Evolutionary conservation across 805 yeast genomes (phyloP).

Genomic region (Tetrapisispora taiwanensis): DNA sequence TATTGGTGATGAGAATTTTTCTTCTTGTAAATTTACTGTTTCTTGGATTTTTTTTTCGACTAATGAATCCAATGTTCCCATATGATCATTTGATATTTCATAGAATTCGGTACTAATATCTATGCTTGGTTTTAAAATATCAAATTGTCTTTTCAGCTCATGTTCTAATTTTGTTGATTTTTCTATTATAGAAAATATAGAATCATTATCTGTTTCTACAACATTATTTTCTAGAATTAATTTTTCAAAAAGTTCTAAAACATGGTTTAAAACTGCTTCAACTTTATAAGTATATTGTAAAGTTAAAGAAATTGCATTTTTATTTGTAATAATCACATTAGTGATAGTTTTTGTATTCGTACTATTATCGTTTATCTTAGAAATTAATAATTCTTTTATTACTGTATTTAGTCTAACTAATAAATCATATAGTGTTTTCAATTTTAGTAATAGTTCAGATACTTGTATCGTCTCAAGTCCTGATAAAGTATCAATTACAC

Average conservation of each 20-base stretch:
- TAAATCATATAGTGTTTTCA: background rate
- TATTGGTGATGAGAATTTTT: constrained; percentile 32
- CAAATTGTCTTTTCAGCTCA: constrained; percentile 22
- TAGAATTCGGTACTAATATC: constrained; percentile 36
- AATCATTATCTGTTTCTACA: constrained; percentile 7
- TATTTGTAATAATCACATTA: background rate
- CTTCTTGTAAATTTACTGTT: constrained; percentile 32
- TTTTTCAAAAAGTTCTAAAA: constrained; percentile 30
- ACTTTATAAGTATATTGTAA: background rate
- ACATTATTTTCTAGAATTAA: constrained; percentile 12
- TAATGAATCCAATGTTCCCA: constrained; percentile 35
- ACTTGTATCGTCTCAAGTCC: background rate
- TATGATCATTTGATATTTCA: constrained; percentile 34
- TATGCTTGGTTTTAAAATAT: constrained; percentile 29
- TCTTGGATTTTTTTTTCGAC: constrained; percentile 30
- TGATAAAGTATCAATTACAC: background rate
- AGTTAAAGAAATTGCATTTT: background rate
- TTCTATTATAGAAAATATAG: constrained; percentile 27
- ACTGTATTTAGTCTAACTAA: background rate
- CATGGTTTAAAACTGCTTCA: background rate
- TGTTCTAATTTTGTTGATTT: constrained; percentile 26
- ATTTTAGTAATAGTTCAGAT: background rate
- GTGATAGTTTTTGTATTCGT: background rate
- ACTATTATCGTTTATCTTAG: background rate
- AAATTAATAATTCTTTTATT: background rate